phyloP scores from a whole-genome alignment of 306 rosid species.

The Fragaria ananassa region DNA sequence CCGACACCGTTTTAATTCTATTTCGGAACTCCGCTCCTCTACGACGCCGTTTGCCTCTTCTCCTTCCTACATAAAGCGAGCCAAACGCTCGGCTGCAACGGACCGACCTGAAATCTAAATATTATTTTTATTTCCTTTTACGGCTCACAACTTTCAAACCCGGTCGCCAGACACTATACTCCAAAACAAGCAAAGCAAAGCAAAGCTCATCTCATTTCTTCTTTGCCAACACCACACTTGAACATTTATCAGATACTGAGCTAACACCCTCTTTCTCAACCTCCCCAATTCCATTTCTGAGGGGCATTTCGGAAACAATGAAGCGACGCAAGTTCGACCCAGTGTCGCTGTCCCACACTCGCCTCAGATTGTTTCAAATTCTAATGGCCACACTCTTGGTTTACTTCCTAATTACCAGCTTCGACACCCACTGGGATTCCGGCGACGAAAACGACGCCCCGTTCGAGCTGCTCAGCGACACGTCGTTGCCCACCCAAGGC shows the following conservation, averaged over 20 bases:
- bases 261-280: not conserved
- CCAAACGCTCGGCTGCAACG: constrained; percentile 7
- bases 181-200: not conserved
- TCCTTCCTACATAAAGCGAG: constrained; percentile 6
- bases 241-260: not conserved
- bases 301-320: constrained; percentile 36
- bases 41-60: constrained; percentile 1
- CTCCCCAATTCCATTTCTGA: not conserved
- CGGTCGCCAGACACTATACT: not conserved
- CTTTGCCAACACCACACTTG: not conserved
- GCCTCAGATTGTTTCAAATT: constrained; percentile 66
- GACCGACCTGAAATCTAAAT: not conserved
- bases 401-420: constrained; percentile 65
- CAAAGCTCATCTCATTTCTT: not conserved
- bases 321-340: constrained; percentile 66
- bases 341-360: constrained; percentile 36
- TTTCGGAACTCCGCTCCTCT: not conserved
- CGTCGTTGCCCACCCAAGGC: constrained; percentile 41
- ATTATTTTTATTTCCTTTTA: constrained; percentile 5
- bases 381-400: constrained; percentile 51
- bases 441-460: constrained; percentile 32
- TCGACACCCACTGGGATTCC: constrained; percentile 56
- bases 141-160: constrained; percentile 12
- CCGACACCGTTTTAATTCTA: not conserved
- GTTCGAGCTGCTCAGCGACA: constrained; percentile 42